Conservation (phyloP, 148 eudicot genomes). For the Gaultheria prostrata region DNA sequence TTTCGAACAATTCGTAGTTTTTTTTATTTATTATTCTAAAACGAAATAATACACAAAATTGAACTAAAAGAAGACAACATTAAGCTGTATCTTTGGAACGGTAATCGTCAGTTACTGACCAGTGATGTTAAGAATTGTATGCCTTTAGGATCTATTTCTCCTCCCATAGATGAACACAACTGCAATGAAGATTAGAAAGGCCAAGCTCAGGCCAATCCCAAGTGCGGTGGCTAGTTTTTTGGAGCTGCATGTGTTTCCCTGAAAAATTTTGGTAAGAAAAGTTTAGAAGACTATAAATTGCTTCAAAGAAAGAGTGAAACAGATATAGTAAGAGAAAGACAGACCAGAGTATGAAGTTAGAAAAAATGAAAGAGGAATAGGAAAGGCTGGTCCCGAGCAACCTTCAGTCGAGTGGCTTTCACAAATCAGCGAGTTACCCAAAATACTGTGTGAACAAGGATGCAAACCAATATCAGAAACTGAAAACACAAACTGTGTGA, state of each 20-base stretch:
- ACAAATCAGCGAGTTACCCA: constrained; percentile 75
- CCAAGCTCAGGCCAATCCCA: constrained; percentile 60
- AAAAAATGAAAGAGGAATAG: constrained; percentile 58
- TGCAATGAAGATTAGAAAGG: constrained; percentile 35
- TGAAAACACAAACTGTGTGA: not conserved
- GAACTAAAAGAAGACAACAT: not conserved
- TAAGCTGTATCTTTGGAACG: not conserved
- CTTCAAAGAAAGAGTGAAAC: constrained; percentile 21
- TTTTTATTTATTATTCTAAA: not conserved
- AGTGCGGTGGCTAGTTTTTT: constrained; percentile 76
- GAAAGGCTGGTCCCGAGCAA: constrained; percentile 55
- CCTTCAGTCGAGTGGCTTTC: constrained; percentile 57
- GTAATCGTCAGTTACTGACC: constrained; percentile 40
- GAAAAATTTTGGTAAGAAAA: constrained; percentile 12
- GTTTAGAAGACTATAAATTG: not conserved
- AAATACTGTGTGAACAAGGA: constrained; percentile 36
- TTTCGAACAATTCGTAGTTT: not conserved
- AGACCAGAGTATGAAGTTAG: constrained; percentile 58
- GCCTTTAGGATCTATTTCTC: constrained; percentile 35
- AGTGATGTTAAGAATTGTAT: constrained; percentile 58
- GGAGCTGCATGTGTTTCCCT: constrained; percentile 59
- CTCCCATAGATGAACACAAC: constrained; percentile 51
- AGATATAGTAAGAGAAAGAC: not conserved
- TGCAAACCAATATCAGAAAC: constrained; percentile 11
- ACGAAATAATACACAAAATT: not conserved